Evolutionary conservation across 352 stramenopile genomes (phyloP).

Genomic region (Phytophthora vignae): DNA sequence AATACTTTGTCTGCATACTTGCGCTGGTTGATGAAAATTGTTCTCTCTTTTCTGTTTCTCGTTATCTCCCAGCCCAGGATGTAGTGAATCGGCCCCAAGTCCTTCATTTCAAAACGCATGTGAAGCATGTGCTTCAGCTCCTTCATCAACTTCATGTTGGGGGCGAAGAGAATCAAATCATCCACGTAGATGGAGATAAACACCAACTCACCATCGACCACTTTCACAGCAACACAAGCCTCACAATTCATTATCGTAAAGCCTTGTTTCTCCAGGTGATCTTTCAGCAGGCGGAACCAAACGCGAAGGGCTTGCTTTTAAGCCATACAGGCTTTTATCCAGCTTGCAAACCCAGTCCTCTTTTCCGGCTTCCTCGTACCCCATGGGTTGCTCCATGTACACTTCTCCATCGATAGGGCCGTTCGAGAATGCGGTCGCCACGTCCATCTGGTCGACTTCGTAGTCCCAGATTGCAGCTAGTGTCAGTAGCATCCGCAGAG

Average conservation of each 20-base stretch:
- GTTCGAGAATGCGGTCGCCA: slow-evolving; percentile 23
- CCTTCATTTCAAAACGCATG: slow-evolving; percentile 9
- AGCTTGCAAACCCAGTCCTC: background rate
- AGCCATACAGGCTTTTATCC: background rate
- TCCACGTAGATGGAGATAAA: background rate
- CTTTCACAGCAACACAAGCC: slow-evolving; percentile 30
- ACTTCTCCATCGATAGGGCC: background rate
- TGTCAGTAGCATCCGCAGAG: slow-evolving; percentile 1
- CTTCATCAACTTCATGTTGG: background rate
- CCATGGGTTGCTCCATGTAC: background rate
- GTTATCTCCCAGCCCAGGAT: slow-evolving; percentile 36
- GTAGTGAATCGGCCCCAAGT: slow-evolving; percentile 28
- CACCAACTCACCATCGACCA: background rate
- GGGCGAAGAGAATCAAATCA: background rate
- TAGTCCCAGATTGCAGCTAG: slow-evolving; percentile 16
- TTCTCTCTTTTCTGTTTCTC: slow-evolving; percentile 2
- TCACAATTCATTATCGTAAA: slow-evolving; percentile 26
- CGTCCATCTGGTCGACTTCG: slow-evolving; percentile 18
- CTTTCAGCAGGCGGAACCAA: slow-evolving; percentile 30
- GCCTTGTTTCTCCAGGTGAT: slow-evolving; percentile 17
- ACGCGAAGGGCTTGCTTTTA: slow-evolving; percentile 34
- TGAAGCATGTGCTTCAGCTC: background rate
- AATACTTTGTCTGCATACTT: slow-evolving; percentile 29
- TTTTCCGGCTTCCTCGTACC: background rate
- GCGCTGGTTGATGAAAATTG: slow-evolving; percentile 23